Conservation (phyloP, 108 stramenopile species). For the Schizochytrium sp. region DNA sequence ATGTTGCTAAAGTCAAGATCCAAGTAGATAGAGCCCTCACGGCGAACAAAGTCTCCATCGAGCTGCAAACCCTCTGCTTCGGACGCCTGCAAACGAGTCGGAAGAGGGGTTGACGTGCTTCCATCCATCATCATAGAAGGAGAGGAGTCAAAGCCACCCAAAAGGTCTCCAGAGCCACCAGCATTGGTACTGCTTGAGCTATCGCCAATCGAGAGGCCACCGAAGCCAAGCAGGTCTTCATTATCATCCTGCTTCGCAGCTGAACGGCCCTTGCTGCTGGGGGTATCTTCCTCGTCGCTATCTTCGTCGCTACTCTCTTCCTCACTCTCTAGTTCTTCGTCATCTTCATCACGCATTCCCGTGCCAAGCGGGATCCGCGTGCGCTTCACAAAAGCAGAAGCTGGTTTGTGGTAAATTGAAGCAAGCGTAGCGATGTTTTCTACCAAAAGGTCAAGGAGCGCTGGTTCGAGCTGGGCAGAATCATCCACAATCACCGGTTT, state of each 20-base stretch:
- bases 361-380: constrained; percentile 67
- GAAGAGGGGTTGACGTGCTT: not conserved
- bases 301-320: constrained; percentile 70
- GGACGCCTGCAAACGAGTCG: not conserved
- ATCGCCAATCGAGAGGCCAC: not conserved
- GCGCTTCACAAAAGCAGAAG: constrained; percentile 93
- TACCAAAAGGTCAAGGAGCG: constrained; percentile 88
- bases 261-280: constrained; percentile 77
- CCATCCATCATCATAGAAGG: too few relatives aligned
- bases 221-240: constrained; percentile 57
- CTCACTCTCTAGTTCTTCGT: constrained; percentile 80
- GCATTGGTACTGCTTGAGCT: not conserved
- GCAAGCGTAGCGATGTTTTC: constrained; percentile 93
- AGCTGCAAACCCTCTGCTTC: not conserved
- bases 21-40: constrained; percentile 67
- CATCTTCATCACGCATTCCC: constrained; percentile 75
- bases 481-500: constrained; percentile 99
- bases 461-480: constrained; percentile 91
- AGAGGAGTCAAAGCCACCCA: not conserved
- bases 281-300: constrained; percentile 66
- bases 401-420: constrained; percentile 98
- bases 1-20: constrained; percentile 88
- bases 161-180: constrained; percentile 5
- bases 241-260: not conserved
- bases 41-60: not conserved